Percentiles rank a stretch among this genome's conserved stretches.
Conservation (phyloP, 1,284 basidiomycete genomes). For the Leccinum fallax region DNA sequence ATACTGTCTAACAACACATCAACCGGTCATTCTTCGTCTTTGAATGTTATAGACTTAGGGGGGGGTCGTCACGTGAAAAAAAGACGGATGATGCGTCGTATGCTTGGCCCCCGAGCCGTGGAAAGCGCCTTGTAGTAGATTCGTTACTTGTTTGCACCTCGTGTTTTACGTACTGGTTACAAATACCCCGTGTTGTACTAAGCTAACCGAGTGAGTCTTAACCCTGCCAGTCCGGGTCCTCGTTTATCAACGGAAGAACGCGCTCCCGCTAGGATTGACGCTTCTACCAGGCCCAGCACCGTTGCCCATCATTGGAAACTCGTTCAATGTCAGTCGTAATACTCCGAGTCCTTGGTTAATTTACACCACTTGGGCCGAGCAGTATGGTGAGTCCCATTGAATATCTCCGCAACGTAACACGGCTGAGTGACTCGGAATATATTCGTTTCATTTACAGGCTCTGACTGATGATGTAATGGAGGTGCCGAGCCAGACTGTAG, state of each 20-base stretch:
- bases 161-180: not conserved
- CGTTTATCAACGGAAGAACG: not conserved
- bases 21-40: not conserved
- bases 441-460: too few species aligned
- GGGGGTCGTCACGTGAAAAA: not conserved
- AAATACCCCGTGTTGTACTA: not conserved
- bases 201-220: not conserved
- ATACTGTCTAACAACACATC: not conserved
- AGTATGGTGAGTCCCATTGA: constrained; percentile 6
- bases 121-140: not conserved
- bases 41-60: not conserved
- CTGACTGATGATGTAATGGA: not conserved
- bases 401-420: too few species aligned
- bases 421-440: too few species aligned
- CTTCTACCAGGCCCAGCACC: constrained; percentile 10
- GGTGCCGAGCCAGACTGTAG: not conserved
- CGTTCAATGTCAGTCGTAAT: not conserved
- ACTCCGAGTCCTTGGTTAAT: constrained; percentile 9
- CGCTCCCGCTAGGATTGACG: not conserved
- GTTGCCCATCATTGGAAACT: constrained; percentile 12
- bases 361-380: constrained; percentile 5
- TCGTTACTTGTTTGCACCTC: not conserved
- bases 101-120: not conserved
- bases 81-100: not conserved
- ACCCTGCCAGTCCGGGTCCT: not conserved